Base-by-base conservation (phyloP, 2,329 filamentous ascomycete species). In the Neonectria ditissima region DNA sequence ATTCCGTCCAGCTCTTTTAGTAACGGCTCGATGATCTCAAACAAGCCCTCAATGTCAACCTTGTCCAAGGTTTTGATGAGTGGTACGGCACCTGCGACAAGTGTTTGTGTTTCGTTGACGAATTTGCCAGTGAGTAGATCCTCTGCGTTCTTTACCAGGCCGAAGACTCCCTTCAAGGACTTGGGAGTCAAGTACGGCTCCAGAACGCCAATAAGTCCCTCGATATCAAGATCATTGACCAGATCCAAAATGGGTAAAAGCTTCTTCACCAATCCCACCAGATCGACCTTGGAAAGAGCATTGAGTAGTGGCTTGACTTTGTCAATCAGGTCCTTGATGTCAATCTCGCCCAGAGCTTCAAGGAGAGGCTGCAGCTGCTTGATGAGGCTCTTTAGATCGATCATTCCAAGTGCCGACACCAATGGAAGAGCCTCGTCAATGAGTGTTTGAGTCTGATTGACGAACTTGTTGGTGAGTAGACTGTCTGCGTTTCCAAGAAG, bases 41-140 rank as follows among this genome's bases (percentile, higher is more conserved):
- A 55, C 8, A 82, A 72, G 11, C 77, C 76, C 24, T 73, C 71
- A 2, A 83, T 65, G 41, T 83, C 79, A n/a, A 82, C 70, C 16
- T 70, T 71, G 44, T 73, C 71, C 1, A 83, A 71, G 0, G 75
- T 73, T 2, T 68, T 69, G 28, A 82, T 67, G 9, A 82, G 70
- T 0, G 80, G 80, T 10, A 76, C 77, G 0, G 79, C 80, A 2
- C 76, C 79, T 7, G 71, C 72, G 18, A 80, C 75, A 20, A 81
- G 75, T 0, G 75, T 78, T 9, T 80, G 77, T 0, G 79, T 82
- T 48, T 80, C 74, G 53, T 81, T 80, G 68, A 82, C 80, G 50
- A 82, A 81, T 13, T 75, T 74, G 48, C 61, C 58, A 0, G 75
- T 80, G 26, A 81, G 74, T 1, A 81, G 71, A n/a, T 75, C 69